Percentiles rank a stretch among this genome's conserved stretches.
Evolutionary conservation across 345 rosid genomes (phyloP).

Genomic region (Aurinia saxatilis): DNA sequence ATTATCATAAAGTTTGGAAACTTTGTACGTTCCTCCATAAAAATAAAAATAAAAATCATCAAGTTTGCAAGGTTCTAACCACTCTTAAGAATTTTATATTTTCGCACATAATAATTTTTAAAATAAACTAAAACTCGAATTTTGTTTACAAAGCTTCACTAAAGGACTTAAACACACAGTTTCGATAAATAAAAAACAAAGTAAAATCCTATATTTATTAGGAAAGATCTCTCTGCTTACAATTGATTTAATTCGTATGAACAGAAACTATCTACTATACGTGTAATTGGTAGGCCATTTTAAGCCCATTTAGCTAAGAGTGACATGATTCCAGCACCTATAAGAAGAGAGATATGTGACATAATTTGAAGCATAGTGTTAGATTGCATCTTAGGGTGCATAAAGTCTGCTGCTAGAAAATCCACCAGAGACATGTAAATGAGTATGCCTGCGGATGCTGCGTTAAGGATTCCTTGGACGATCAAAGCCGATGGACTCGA

Average conservation of each 20-base stretch:
- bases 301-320: conserved; percentile 34
- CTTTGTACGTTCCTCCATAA: too few relatives aligned
- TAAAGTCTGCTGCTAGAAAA: conserved; percentile 52
- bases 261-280: conserved; percentile 1
- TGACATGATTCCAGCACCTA: conserved; percentile 50
- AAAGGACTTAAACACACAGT: background rate
- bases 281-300: background rate
- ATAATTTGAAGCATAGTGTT: conserved; percentile 37
- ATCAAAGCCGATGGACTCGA: conserved; percentile 36
- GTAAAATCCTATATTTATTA: background rate
- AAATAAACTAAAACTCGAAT: too few relatives aligned
- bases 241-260: background rate
- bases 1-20: too few relatives aligned
- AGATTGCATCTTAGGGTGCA: conserved; percentile 41
- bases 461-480: conserved; percentile 42
- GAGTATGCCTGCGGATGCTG: conserved; percentile 59
- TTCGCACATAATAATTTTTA: background rate
- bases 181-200: background rate
- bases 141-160: background rate
- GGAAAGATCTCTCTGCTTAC: background rate
- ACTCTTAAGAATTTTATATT: background rate
- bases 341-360: conserved; percentile 35
- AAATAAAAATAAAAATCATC: too few relatives aligned
- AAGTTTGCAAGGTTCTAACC: too few relatives aligned
- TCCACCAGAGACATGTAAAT: conserved; percentile 72